Evolutionary conservation across 768 basidiomycete species (phyloP), one percentile per base, ranked within the genome.

Genomic region (Boletellus sp.): DNA sequence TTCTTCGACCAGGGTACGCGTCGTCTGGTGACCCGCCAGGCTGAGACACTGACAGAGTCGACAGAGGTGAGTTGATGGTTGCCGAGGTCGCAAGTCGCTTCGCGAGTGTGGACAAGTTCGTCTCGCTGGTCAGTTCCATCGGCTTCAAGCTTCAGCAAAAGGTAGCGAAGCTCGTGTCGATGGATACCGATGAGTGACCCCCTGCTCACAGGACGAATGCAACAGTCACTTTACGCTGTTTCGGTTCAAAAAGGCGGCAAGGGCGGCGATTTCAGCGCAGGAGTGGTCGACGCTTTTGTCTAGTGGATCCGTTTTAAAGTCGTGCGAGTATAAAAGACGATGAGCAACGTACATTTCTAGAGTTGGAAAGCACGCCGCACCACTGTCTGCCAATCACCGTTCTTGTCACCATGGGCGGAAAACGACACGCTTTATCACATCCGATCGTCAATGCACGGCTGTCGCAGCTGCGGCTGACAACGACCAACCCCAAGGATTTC

Each of bases 21-120:
- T 26, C 26, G 16, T 31, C 51, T 47, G 19, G 36, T 41, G 38
- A 48, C 33, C 19, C 42, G 39, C 20, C 33, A 42, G 34, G 26
- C 23, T 4, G 47, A 20, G 45, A 55, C 45, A 24, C 38, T 63
- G 19, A 60, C 42, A 45, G 40, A 36, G 31, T 31, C 15, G 33
- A 24, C 49, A 90, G 92, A 31, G 92, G 92, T 16, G 80, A 87
- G 60, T 72, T 95, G 37, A 86, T 85, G 70, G 81, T 95, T 44
- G 92, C 94, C 1, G 94, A 96, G 69, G 94, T 94, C 22, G 77
- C 90, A 0, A 92, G 90, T 64, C 82, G 94, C 7, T 88, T 96
- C 60, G 75, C 78, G 2, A 76, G 81, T 46, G 65, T 84, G 6
- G 79, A 84, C 39, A 77, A 78, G 32, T 95, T 96, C 58, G 70